Evolutionary conservation across 257 asterid species (phyloP).

Genomic region (Cinchona pubescens): DNA sequence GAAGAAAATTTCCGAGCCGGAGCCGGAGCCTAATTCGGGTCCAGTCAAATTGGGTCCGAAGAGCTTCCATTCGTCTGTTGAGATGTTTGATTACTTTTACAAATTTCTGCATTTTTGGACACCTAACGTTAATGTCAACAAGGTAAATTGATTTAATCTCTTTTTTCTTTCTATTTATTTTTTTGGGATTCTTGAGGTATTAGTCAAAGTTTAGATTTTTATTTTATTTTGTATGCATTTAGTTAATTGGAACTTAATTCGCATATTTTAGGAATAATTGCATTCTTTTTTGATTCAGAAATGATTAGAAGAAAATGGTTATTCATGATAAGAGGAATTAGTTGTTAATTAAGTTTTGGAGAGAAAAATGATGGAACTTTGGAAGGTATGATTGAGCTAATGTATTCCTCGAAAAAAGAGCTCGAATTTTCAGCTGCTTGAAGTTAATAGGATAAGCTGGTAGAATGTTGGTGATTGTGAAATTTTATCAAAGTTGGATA

Average conservation of each 20-base stretch:
- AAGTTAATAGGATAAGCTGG: not conserved
- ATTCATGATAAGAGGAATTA: too few relatives aligned
- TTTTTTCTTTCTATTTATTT: not conserved
- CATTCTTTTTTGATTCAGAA: not conserved
- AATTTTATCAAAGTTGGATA: not conserved
- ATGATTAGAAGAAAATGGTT: not conserved
- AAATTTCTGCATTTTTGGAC: slow-evolving; percentile 74
- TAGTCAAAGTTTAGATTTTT: not conserved
- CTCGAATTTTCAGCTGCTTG: not conserved
- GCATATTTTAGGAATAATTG: not conserved
- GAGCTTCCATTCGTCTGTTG: slow-evolving; percentile 58
- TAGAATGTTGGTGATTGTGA: not conserved
- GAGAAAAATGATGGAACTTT: not conserved
- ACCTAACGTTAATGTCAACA: slow-evolving; percentile 54
- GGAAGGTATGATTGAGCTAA: not conserved
- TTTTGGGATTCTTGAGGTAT: not conserved
- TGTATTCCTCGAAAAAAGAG: not conserved
- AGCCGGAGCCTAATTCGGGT: slow-evolving; percentile 22
- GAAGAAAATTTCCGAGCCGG: slow-evolving; percentile 15
- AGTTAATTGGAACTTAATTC: not conserved
- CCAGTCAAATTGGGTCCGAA: slow-evolving; percentile 56
- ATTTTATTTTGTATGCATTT: not conserved
- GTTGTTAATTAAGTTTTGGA: not conserved
- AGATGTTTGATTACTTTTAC: slow-evolving; percentile 68
- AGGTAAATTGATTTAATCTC: slow-evolving; percentile 37